These are phyloP conservation scores for Umbelopsis sp. DNA, from an alignment of 371 early-diverging fungal genomes.

Conservation along the genomic window DNA sequence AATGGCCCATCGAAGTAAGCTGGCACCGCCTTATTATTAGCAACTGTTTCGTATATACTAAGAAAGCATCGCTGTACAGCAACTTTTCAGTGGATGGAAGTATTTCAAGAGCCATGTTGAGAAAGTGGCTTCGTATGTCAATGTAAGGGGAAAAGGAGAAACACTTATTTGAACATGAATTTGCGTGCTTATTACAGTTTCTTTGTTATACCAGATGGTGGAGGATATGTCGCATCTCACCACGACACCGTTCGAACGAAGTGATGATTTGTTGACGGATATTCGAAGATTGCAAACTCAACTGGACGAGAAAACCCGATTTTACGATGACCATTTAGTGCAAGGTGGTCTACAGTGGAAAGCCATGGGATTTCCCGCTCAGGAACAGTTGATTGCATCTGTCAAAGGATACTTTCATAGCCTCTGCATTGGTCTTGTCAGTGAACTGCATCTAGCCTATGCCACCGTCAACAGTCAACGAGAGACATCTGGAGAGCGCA, in stretches of 20 bases:
- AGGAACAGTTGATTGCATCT: constrained; percentile 39
- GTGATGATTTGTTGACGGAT: constrained; percentile 39
- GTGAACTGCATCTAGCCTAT: constrained; percentile 41
- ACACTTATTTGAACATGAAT: background rate
- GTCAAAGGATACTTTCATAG: constrained; percentile 45
- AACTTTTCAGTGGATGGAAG: constrained; percentile 49
- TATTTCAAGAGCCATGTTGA: constrained; percentile 37
- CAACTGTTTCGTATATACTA: background rate
- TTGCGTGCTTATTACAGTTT: background rate
- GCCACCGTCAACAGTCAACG: constrained; percentile 37
- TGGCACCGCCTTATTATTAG: too few relatives aligned
- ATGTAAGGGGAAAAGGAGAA: constrained; percentile 25
- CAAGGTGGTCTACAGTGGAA: constrained; percentile 55
- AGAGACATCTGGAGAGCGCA: constrained; percentile 31
- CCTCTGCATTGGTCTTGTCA: constrained; percentile 34
- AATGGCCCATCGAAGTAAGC: constrained; percentile 6
- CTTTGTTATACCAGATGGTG: constrained; percentile 27
- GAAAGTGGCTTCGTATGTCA: constrained; percentile 39
- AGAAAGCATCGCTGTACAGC: constrained; percentile 19
- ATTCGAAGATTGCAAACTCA: constrained; percentile 37
- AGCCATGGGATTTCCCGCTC: constrained; percentile 51
- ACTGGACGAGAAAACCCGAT: constrained; percentile 32
- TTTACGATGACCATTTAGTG: constrained; percentile 44
- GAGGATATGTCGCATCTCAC: constrained; percentile 48
- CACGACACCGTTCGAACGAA: constrained; percentile 34